A percentile compares a stretch with the other conserved stretches of the same genome.
Evolutionary conservation across 305 asterid genomes (phyloP).

Genomic region (Fraxinus ornus): DNA sequence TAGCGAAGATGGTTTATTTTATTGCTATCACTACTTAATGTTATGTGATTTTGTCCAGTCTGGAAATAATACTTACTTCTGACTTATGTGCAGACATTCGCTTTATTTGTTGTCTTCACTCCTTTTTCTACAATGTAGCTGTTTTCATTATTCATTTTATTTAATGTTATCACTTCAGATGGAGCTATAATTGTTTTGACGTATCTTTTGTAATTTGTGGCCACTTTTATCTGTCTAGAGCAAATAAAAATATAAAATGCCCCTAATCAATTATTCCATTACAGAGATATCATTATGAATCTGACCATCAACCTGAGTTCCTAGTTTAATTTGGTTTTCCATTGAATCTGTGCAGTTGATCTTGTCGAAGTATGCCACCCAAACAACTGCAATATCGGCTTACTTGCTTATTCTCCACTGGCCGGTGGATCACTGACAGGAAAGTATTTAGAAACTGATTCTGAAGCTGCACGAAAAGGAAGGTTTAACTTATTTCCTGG

Average conservation of each 20-base stretch:
- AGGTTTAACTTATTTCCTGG: conserved; percentile 80
- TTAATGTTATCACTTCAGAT: not conserved
- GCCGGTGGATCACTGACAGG: conserved; percentile 80
- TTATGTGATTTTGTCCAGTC: not conserved
- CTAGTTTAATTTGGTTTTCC: not conserved
- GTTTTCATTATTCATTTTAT: not conserved
- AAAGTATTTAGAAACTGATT: conserved; percentile 67
- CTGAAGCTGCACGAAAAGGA: conserved; percentile 77
- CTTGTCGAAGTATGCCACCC: conserved; percentile 94
- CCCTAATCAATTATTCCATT: not conserved
- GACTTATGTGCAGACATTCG: not conserved
- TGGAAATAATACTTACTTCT: not conserved
- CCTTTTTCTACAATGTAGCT: not conserved
- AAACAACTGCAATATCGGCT: conserved; percentile 77
- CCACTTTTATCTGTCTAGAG: not conserved
- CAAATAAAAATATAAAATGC: not conserved
- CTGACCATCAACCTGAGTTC: not conserved
- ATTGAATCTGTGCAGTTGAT: conserved; percentile 60
- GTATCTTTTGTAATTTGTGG: not conserved
- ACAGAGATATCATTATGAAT: not conserved
- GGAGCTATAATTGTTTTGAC: not conserved
- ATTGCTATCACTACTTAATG: not conserved
- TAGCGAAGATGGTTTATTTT: not conserved
- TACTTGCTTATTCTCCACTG: conserved; percentile 90
- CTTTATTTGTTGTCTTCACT: not conserved